phyloP scores from a whole-genome alignment of 2,329 filamentous ascomycete species.

The Penicillium concentricum region DNA sequence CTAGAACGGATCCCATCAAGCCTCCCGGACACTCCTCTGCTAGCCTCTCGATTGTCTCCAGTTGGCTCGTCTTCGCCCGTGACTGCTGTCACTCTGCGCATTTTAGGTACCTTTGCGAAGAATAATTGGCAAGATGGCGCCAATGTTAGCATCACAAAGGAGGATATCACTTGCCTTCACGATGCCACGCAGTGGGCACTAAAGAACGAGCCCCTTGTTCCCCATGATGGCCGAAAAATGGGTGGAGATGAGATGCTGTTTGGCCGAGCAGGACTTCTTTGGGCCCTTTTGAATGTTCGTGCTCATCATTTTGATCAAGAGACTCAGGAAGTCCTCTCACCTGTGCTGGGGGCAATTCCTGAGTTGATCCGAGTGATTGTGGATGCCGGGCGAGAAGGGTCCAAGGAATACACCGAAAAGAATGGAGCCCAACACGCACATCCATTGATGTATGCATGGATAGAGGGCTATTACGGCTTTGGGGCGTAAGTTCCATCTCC shows the following conservation, averaged over 20 bases:
- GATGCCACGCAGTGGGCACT: constrained; percentile 32
- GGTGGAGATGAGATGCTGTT: constrained; percentile 42
- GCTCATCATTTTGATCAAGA: constrained; percentile 23
- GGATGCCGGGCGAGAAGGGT: constrained; percentile 33
- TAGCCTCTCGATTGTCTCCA: constrained; percentile 35
- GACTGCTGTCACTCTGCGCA: constrained; percentile 28
- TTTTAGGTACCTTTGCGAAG: constrained; percentile 23
- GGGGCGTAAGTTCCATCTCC: constrained; percentile 35
- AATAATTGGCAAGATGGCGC: constrained; percentile 4
- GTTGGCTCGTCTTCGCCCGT: constrained; percentile 33
- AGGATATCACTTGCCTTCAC: constrained; percentile 31
- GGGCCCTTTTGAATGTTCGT: constrained; percentile 37
- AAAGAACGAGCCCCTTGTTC: constrained; percentile 27
- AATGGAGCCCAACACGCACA: constrained; percentile 33
- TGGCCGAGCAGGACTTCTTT: constrained; percentile 40
- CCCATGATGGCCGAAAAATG: constrained; percentile 26
- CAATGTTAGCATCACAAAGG: constrained; percentile 18
- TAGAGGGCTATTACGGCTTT: constrained; percentile 35
- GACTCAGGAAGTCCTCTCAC: constrained; percentile 19
- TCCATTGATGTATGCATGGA: constrained; percentile 44
- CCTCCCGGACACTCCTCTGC: constrained; percentile 26
- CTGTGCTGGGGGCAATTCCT: constrained; percentile 31
- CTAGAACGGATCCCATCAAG: constrained; percentile 27
- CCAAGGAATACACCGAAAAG: constrained; percentile 29
- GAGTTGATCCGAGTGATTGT: constrained; percentile 35